Percentiles rank a stretch among this genome's conserved stretches.
Conservation (phyloP, 768 basidiomycete species). For the Naganishia antarctica region DNA sequence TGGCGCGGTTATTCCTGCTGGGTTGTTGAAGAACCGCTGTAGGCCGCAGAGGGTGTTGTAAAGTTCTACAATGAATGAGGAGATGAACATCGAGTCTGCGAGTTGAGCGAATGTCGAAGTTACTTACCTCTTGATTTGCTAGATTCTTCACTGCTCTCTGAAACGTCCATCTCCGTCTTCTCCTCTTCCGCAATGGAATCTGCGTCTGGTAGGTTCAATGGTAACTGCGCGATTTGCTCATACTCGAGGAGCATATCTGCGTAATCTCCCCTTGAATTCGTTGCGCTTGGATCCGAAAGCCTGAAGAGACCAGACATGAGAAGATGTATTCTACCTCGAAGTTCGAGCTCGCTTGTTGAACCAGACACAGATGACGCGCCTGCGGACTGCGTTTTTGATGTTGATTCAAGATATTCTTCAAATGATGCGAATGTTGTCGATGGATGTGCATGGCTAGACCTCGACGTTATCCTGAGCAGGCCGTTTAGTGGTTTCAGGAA, state of each 20-base stretch:
- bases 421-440: slow-evolving; percentile 13
- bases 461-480: slow-evolving; percentile 17
- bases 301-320: slow-evolving; percentile 14
- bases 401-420: slow-evolving; percentile 8
- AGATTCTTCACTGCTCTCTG: background rate
- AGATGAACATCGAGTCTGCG: too few species aligned
- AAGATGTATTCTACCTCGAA: slow-evolving; percentile 15
- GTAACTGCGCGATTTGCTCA: background rate
- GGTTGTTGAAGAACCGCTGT: slow-evolving; percentile 9
- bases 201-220: background rate
- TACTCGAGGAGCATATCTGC: slow-evolving; percentile 2
- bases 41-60: background rate
- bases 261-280: slow-evolving; percentile 8
- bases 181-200: too few species aligned
- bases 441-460: slow-evolving; percentile 17
- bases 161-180: background rate
- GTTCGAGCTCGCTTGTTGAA: slow-evolving; percentile 7
- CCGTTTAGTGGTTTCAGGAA: slow-evolving; percentile 16
- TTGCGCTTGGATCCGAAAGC: slow-evolving; percentile 9
- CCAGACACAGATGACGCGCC: background rate
- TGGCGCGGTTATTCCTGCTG: background rate
- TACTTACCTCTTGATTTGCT: background rate
- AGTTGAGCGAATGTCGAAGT: background rate
- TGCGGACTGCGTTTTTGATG: background rate
- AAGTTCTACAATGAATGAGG: background rate